A percentile compares a stretch with the other conserved stretches of the same genome.
phyloP scores from a whole-genome alignment of 2,329 filamentous ascomycete species.

The Penicillium sclerotiorum region DNA sequence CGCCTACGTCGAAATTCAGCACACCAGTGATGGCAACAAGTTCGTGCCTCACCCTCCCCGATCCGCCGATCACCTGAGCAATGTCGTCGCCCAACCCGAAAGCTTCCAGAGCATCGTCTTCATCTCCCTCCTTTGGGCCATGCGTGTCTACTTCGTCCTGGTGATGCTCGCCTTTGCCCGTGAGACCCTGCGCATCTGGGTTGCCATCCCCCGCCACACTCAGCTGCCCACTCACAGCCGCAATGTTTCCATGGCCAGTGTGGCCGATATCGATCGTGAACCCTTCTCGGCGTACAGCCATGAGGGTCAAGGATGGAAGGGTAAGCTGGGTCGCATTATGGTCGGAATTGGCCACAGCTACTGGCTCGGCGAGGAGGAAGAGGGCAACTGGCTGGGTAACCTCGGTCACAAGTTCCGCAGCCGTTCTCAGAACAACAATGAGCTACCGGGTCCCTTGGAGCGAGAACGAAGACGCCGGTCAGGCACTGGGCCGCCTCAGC shows the following conservation, averaged over 20 bases:
- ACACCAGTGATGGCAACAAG: constrained; percentile 47
- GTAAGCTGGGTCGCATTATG: constrained; percentile 77
- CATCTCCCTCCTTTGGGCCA: constrained; percentile 71
- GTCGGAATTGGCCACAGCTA: constrained; percentile 72
- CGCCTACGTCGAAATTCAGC: constrained; percentile 57
- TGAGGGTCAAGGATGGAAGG: constrained; percentile 78
- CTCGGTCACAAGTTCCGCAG: constrained; percentile 63
- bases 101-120: constrained; percentile 76
- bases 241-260: constrained; percentile 50
- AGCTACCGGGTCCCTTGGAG: constrained; percentile 50
- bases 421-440: constrained; percentile 45
- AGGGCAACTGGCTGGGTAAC: constrained; percentile 68
- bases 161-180: constrained; percentile 83
- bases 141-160: constrained; percentile 81
- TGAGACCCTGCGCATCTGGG: constrained; percentile 68
- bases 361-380: constrained; percentile 71
- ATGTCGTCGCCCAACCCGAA: constrained; percentile 67
- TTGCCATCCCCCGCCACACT: constrained; percentile 44
- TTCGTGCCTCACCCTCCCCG: constrained; percentile 50
- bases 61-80: constrained; percentile 55
- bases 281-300: constrained; percentile 70
- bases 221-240: constrained; percentile 45
- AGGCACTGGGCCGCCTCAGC: constrained; percentile 59
- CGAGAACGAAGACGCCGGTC: constrained; percentile 63
- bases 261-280: constrained; percentile 57